Evolutionary conservation across 2,329 filamentous ascomycete species (phyloP).

Genomic region (Sporothrix inflata): DNA sequence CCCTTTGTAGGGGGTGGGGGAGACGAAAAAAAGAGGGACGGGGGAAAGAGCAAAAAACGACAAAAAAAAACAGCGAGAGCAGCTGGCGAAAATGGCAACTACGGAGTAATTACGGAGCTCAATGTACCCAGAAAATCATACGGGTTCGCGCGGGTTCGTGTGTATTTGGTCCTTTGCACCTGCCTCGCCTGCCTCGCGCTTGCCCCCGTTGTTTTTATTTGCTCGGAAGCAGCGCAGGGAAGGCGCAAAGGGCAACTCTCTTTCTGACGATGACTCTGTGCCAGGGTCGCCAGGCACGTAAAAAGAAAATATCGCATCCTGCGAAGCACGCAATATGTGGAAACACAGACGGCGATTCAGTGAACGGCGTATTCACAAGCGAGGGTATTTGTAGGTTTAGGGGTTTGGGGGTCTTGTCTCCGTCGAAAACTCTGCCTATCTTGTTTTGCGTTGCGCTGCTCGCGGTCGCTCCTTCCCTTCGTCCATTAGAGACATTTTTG

Average conservation of each 20-base stretch:
- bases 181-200: neutral
- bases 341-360: conserved; percentile 10
- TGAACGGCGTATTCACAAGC: conserved; percentile 14
- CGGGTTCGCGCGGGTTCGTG: conserved; percentile 10
- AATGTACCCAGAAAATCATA: conserved; percentile 2
- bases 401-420: conserved; percentile 3
- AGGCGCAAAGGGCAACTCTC: neutral
- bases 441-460: neutral
- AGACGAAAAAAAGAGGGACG: neutral
- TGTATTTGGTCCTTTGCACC: conserved; percentile 2
- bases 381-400: neutral
- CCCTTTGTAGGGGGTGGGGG: neutral
- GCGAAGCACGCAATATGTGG: conserved; percentile 4
- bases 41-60: neutral
- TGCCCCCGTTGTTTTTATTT: conserved; percentile 13
- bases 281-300: conserved; percentile 4
- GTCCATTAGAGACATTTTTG: neutral
- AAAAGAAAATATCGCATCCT: conserved; percentile 15
- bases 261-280: conserved; percentile 5
- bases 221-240: neutral
- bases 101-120: conserved; percentile 10
- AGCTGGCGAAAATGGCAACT: neutral
- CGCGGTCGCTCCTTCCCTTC: conserved; percentile 18
- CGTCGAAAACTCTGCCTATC: neutral
- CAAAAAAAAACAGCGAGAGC: conserved; percentile 5